Evolutionary conservation across 306 rosid species (phyloP), one percentile per base, ranked within the genome.

Genomic region (Quercus mongolica): DNA sequence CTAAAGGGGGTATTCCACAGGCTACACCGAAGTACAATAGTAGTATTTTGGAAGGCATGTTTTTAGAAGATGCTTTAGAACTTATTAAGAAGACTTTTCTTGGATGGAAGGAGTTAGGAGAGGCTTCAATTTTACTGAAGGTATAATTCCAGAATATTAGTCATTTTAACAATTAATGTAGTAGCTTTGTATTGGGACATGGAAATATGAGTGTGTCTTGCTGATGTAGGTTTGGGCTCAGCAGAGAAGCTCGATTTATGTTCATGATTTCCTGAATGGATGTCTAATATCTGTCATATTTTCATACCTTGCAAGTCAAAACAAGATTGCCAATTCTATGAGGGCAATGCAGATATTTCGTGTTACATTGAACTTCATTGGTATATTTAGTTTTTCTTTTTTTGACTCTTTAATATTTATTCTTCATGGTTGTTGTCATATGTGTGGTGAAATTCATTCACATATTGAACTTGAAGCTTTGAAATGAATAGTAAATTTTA

Each of bases 1-100:
- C 30, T 58, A 69, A 85, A 95, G 98, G 88, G 82, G 83, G 79
- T 70, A 54, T 72, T 25, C 81, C 83, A 58, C 84, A 82, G 73
- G 84, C 99, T 75, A 92, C 99, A 46, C 99, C 96, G 3, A 92
- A 87, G 82, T 95, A 95, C 83, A 95, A 95, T 80, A 80, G 86
- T 65, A 92, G 99, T 82, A 95, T 95, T 83, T 75, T 92, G 87
- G 99, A 95, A 86, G 99, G 92, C 82, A 86, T 91, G 92, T 82
- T 85, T 79, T 77, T 91, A 69, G 97, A 90, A 86, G 97, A 92
- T 28, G 74, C 73, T 11, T 17, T 69, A 3, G 90, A 86, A 77
- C 75, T 87, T 78, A 79, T 90, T 69, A 82, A 77, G 75, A 83
- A 79, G 56, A 65, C 71, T 69, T 88, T 91, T 83, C 78, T 86